Evolutionary conservation across 805 yeast species (phyloP).

Genomic region (Priceomyces medius): DNA sequence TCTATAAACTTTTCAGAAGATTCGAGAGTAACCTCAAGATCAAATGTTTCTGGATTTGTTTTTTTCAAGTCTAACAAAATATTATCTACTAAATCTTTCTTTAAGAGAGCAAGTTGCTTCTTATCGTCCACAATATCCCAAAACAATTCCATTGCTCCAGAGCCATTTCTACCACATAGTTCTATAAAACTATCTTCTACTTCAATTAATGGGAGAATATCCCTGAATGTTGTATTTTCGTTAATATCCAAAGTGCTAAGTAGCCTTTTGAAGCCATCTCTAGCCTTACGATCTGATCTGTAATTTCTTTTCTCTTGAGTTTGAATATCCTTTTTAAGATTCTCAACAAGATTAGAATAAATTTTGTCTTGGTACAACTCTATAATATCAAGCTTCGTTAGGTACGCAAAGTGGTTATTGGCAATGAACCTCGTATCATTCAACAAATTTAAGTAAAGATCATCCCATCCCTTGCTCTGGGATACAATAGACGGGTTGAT

Average conservation of each 20-base stretch:
- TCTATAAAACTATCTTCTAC: conserved; percentile 57
- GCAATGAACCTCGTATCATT: conserved; percentile 55
- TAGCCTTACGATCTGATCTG: conserved; percentile 60
- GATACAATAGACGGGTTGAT: conserved; percentile 28
- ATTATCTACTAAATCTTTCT: conserved; percentile 59
- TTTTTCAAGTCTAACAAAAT: conserved; percentile 36
- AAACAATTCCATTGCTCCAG: conserved; percentile 72
- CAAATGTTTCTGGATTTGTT: conserved; percentile 15
- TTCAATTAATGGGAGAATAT: conserved; percentile 49
- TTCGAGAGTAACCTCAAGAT: conserved; percentile 15
- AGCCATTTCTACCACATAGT: conserved; percentile 73
- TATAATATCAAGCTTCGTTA: conserved; percentile 62
- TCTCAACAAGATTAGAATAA: conserved; percentile 24
- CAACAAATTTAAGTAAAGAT: conserved; percentile 32
- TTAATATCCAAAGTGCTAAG: conserved; percentile 38
- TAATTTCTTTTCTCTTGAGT: conserved; percentile 40
- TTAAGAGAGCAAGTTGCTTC: conserved; percentile 52
- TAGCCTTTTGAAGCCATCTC: conserved; percentile 57
- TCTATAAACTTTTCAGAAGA: conserved; percentile 19
- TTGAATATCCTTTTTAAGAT: conserved; percentile 20
- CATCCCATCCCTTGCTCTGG: conserved; percentile 37
- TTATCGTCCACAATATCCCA: conserved; percentile 71
- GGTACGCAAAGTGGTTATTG: conserved; percentile 50
- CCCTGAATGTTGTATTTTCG: conserved; percentile 60
- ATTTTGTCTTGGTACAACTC: conserved; percentile 45